Percentiles rank a stretch among this genome's conserved stretches.
phyloP scores from a whole-genome alignment of 179 eudicot genomes.

The Pouteria campechiana region DNA sequence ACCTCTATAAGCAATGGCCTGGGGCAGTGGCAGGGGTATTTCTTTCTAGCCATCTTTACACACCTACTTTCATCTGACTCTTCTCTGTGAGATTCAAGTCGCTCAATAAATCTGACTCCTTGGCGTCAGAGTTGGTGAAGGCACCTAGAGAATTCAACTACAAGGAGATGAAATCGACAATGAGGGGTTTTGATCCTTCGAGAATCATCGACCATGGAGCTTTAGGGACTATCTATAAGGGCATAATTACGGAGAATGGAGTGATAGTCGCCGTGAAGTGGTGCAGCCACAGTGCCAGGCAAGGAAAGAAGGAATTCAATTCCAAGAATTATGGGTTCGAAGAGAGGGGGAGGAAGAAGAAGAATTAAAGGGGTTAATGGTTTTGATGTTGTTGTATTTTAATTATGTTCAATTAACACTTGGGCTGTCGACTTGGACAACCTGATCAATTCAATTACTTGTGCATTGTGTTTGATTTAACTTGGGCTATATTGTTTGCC shows the following conservation, averaged over 20 bases:
- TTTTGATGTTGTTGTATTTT: too few species aligned
- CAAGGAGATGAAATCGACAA: slow-evolving; percentile 24
- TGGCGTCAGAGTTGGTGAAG: slow-evolving; percentile 22
- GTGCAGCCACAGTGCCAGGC: slow-evolving; percentile 26
- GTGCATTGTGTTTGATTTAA: too few species aligned
- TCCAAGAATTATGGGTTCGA: too few species aligned
- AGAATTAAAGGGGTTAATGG: too few species aligned
- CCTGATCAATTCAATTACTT: too few species aligned
- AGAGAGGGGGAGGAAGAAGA: too few species aligned
- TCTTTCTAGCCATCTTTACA: slow-evolving; percentile 21
- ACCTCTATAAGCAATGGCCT: slow-evolving; percentile 24
- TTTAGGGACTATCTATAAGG: slow-evolving; percentile 31
- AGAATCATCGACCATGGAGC: slow-evolving; percentile 33
- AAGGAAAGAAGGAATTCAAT: slow-evolving; percentile 27
- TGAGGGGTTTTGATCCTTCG: slow-evolving; percentile 12
- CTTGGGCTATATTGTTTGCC: too few species aligned
- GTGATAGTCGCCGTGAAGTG: slow-evolving; percentile 29
- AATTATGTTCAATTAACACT: too few species aligned
- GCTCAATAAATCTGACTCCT: too few species aligned
- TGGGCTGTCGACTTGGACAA: too few species aligned
- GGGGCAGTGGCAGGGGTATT: slow-evolving; percentile 43
- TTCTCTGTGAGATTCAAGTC: slow-evolving; percentile 23
- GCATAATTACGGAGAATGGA: slow-evolving; percentile 16
- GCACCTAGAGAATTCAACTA: slow-evolving; percentile 23
- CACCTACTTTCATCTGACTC: slow-evolving; percentile 24